Evolutionary conservation across 345 rosid genomes (phyloP), one percentile per base, ranked within the genome.

Genomic region (Turritis glabra): DNA sequence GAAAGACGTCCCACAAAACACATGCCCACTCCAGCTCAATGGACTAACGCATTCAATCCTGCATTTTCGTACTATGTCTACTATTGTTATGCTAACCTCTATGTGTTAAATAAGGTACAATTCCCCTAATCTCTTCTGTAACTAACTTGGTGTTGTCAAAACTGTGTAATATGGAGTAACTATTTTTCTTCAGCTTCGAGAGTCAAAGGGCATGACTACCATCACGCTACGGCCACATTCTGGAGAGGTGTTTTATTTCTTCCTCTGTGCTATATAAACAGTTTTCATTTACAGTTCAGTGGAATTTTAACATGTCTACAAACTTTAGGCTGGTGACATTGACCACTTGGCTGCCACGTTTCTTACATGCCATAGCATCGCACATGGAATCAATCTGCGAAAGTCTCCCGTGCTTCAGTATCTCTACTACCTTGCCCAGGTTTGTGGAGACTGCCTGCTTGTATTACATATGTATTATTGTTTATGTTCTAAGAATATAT

Each of bases 331-430:
- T 68, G 99, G 99, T 50, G 99, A 96, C 71, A 88, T 88, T 71
- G 99, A 96, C 88, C 99, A 96, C 80, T 90, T 96, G 69, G 99
- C 99, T 70, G 99, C 99, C 27, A 90, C 99, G 8, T 92, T 96
- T 82, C 96, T 96, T 40, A 92, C 93, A 10, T 66, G 90, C 77
- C 95, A 92, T 80, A 96, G 92, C 79, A 96, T 96, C 25, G 99
- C 99, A 2, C 98, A 96, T 54, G 99, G 99, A 76, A 90, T 90
- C 80, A 96, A 96, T 82, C 81, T 96, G 82, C 88, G 90, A 63
- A 96, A 96, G 80, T 96, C 99, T 80, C 99, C 99, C n/a, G 99
- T 96, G 14, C 99, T 96, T 77, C 99, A 96, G 80, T 92, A 96
- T 83, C 90, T 96, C 56, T 96, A 90, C 85, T 96, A 90, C 78